Conservation (phyloP, 306 rosid species). For the Lathyrus oleraceus region DNA sequence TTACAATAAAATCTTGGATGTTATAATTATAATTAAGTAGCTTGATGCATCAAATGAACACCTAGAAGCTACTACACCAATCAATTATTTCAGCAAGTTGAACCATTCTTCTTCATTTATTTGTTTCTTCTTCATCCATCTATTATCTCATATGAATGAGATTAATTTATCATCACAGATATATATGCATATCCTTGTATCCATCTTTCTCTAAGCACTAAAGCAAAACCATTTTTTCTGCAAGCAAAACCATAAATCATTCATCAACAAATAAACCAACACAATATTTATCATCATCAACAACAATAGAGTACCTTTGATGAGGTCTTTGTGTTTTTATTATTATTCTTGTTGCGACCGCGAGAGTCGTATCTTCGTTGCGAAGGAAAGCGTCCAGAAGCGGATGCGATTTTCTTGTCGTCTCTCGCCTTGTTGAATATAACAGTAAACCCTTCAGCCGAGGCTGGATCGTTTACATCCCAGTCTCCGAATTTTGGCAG, state of each 20-base stretch:
- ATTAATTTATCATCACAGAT: neutral
- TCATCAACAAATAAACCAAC: neutral
- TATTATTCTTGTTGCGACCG: conserved; percentile 12
- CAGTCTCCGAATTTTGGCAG: conserved; percentile 91
- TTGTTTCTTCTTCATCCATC: neutral
- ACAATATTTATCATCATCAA: neutral
- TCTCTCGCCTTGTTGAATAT: conserved; percentile 80
- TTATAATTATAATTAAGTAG: neutral
- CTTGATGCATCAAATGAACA: conserved; percentile 24
- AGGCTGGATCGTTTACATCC: conserved; percentile 85
- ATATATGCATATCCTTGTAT: neutral
- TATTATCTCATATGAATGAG: neutral
- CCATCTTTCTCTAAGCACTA: conserved; percentile 25
- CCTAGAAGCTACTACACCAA: conserved; percentile 15
- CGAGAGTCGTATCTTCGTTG: conserved; percentile 36
- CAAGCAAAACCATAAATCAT: conserved; percentile 13
- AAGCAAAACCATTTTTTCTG: conserved; percentile 81
- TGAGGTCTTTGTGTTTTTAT: conserved; percentile 20
- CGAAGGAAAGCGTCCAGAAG: conserved; percentile 39
- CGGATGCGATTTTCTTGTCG: conserved; percentile 63
- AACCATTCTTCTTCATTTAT: neutral
- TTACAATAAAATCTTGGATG: conserved; percentile 11
- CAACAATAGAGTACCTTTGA: conserved; percentile 41
- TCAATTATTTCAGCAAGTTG: conserved; percentile 6
- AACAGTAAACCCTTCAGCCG: conserved; percentile 77